A percentile compares a stretch with the other conserved stretches of the same genome.
phyloP scores from a whole-genome alignment of 2,329 filamentous ascomycete genomes.

The Colletotrichum eleusines region DNA sequence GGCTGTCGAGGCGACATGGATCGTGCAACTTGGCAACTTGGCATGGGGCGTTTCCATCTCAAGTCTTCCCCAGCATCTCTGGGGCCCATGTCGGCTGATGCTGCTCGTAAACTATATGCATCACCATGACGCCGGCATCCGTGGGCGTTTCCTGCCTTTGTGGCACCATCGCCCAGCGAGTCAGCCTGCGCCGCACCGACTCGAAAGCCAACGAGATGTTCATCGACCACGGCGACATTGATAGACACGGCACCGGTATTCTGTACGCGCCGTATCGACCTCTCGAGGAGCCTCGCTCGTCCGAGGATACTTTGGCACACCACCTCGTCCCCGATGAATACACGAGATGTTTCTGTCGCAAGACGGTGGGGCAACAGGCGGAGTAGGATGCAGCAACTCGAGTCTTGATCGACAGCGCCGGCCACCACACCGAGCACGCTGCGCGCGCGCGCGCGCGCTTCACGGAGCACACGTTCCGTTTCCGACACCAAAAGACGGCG shows the following conservation, averaged over 20 bases:
- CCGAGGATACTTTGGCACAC: constrained; percentile 38
- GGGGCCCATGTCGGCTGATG: too few relatives aligned
- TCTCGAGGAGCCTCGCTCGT: constrained; percentile 43
- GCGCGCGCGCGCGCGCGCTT: neutral
- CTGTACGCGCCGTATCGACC: constrained; percentile 55
- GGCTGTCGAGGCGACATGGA: too few relatives aligned
- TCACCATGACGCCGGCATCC: neutral
- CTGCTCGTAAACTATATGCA: too few relatives aligned
- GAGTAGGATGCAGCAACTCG: constrained; percentile 56
- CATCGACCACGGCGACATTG: constrained; percentile 51
- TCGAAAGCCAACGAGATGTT: constrained; percentile 32
- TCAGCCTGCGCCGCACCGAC: constrained; percentile 22
- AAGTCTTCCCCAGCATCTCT: too few relatives aligned
- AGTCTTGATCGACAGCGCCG: constrained; percentile 44
- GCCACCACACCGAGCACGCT: neutral
- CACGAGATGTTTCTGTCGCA: constrained; percentile 54
- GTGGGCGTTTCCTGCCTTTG: constrained; percentile 47
- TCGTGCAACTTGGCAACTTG: too few relatives aligned
- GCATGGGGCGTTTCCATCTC: neutral
- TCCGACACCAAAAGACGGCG: constrained; percentile 53
- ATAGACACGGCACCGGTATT: constrained; percentile 51
- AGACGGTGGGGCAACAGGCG: constrained; percentile 10
- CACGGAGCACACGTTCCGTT: constrained; percentile 45
- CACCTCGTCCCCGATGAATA: constrained; percentile 15
- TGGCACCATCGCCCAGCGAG: constrained; percentile 44